phyloP scores from a whole-genome alignment of 805 yeast genomes.

The Pichia membranifaciens region DNA sequence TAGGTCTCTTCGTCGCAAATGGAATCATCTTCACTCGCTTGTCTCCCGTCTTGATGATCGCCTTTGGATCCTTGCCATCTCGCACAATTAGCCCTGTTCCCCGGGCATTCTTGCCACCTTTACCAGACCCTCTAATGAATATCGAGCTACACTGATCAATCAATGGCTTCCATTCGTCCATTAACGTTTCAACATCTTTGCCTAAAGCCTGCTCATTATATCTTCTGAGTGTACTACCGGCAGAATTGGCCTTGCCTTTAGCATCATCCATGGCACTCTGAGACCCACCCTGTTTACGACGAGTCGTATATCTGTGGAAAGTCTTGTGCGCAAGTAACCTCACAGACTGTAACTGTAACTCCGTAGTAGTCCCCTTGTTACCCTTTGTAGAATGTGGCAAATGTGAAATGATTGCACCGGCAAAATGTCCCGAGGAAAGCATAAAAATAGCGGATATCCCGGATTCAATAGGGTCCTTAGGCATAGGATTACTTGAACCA shows the following conservation, averaged over 20 bases:
- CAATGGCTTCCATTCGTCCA: constrained; percentile 58
- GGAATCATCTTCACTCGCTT: constrained; percentile 67
- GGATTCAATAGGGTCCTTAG: constrained; percentile 16
- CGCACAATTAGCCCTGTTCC: constrained; percentile 37
- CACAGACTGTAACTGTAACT: constrained; percentile 57
- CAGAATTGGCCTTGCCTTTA: constrained; percentile 92
- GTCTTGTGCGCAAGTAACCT: constrained; percentile 71
- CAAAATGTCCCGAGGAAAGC: constrained; percentile 98
- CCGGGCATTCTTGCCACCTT: constrained; percentile 57
- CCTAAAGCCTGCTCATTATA: constrained; percentile 81
- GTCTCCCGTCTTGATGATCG: constrained; percentile 49
- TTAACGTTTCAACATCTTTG: constrained; percentile 66
- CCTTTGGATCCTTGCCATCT: constrained; percentile 36
- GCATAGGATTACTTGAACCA: constrained; percentile 11
- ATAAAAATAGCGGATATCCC: constrained; percentile 72
- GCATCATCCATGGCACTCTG: constrained; percentile 91
- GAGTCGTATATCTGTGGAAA: constrained; percentile 89
- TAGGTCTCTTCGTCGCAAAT: constrained; percentile 85
- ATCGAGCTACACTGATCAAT: constrained; percentile 61
- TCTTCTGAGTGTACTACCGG: constrained; percentile 86
- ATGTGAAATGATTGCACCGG: constrained; percentile 88
- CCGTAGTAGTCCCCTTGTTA: constrained; percentile 42
- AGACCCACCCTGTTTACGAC: constrained; percentile 97
- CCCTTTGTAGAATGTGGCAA: constrained; percentile 51
- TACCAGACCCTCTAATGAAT: constrained; percentile 67